Evolutionary conservation across 192 early-diverging fungal species (phyloP), one percentile per base, ranked within the genome.

Genomic region (Diversispora eburnea): DNA sequence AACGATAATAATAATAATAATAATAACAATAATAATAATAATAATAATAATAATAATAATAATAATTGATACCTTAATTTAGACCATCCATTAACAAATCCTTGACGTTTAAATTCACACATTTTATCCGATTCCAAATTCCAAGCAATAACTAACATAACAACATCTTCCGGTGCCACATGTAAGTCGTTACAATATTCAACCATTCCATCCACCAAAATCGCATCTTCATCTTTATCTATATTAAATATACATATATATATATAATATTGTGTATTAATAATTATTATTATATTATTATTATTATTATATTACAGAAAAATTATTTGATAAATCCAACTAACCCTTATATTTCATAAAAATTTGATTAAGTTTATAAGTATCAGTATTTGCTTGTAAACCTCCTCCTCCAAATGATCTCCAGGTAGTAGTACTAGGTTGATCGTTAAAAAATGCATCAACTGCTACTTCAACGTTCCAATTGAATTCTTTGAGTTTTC

Each of bases 331-430:
- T 20, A 52, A 67, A 51, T 69, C 33, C 8, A 49, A 61, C 74
- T 25, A 76, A 93, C 92, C 91, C 83, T 91, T 88, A 79, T 90
- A 94, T 51, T 82, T 82, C 42, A 91, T 84, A 80, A 93, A 94
- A 19, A 92, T 82, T 43, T 79, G 79, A 49, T 79, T 72, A 39
- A 92, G 76, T 59, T 83, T 79, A 48, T 77, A 73, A 15, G 58
- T 60, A 61, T 85, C 79, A 9, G 77, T 74, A 13, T 13, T 51
- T 3, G 76, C 78, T 47, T 69, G 5, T 45, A 58, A 33, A 17
- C 15, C n/a, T 9, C 52, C 51, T 51, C 42, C 47, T 67, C 67
- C 46, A 41, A 73, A 75, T 10, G 66, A 43, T 66, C 73, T 73
- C 67, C 63, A 60, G 17, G 57, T 25, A 33, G 60, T 52, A 9